Percentiles rank a stretch among this genome's conserved stretches.
Evolutionary conservation across 257 asterid species (phyloP).

Genomic region (Paulownia fortunei): DNA sequence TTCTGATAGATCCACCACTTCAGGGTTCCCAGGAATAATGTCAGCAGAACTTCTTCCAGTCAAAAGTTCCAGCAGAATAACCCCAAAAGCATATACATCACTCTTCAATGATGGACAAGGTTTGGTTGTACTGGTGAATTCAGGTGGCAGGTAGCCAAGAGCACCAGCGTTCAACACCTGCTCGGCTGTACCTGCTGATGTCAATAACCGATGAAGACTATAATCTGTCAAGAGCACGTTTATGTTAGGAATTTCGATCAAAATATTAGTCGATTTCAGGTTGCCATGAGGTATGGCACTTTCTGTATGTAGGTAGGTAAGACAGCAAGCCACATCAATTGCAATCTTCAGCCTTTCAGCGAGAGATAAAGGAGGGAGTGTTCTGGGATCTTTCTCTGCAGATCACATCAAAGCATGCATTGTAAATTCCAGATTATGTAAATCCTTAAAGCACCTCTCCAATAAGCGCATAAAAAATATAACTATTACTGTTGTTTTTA

Average conservation of each 20-base stretch:
- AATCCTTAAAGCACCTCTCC: neutral
- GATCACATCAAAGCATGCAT: slow-evolving; percentile 23
- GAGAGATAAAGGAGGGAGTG: slow-evolving; percentile 61
- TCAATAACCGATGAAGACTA: slow-evolving; percentile 80
- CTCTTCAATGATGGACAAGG: slow-evolving; percentile 88
- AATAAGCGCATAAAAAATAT: neutral
- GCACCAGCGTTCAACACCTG: slow-evolving; percentile 80
- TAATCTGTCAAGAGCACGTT: slow-evolving; percentile 74
- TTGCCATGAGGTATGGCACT: slow-evolving; percentile 95
- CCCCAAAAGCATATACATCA: slow-evolving; percentile 85
- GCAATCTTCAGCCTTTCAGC: slow-evolving; percentile 65
- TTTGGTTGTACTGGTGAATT: slow-evolving; percentile 72
- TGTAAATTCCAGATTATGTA: neutral
- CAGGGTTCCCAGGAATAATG: slow-evolving; percentile 54
- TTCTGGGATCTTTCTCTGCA: slow-evolving; percentile 58
- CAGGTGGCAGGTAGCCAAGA: slow-evolving; percentile 90
- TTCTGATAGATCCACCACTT: slow-evolving; percentile 67
- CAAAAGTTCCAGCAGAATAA: slow-evolving; percentile 71
- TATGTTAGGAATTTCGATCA: slow-evolving; percentile 54
- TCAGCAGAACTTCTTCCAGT: slow-evolving; percentile 74
- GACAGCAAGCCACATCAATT: slow-evolving; percentile 70
- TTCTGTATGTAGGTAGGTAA: slow-evolving; percentile 72
- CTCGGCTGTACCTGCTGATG: slow-evolving; percentile 81
- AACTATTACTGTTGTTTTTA: neutral
- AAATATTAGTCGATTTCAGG: slow-evolving; percentile 79